Evolutionary conservation across 164 flowering plant species (phyloP), one percentile per base, ranked within the genome.

Genomic region (Chimonanthus praecox): DNA sequence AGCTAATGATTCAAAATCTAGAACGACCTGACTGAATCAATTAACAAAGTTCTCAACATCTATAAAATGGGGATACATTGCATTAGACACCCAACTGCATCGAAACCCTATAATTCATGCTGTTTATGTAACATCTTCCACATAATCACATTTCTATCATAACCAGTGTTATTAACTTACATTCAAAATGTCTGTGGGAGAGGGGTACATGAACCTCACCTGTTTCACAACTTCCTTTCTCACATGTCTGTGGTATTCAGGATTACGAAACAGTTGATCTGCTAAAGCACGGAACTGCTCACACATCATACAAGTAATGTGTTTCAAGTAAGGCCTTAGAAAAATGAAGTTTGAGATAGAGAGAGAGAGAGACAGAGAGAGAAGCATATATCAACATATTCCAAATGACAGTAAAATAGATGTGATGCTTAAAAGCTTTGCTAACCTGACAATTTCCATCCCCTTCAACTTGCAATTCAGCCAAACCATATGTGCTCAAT

Each of bases 391-490:
- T n/a, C 15, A 21, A 63, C 16, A 18, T 63, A 63, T 1, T 21
- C 18, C 16, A 66, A 33, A 51, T 51, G 13, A 51, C 13, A 51
- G 7, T 16, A 20, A 63, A 62, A 62, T 16, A 62, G 33, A 7
- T 6, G 68, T 45, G 15, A 65, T 65, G 48, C 10, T 21, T 63
- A 8, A n/a, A 21, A 18, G 65, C 8, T 15, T 7, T 49, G 60
- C 64, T 67, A 71, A 94, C 98, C 98, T 92, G 98, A 79, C 98
- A 94, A 80, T 94, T 94, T 20, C 98, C 98, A 81, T 94, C 98
- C 68, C 98, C 98, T 78, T 88, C 93, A 33, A 94, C 92, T 74
- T 87, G 96, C 75, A 92, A 74, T 80, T 94, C 98, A 71, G 89
- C 88, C 78, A 94, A 80, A 73, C 87, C 92, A 84, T 94, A 92